Evolutionary conservation across 108 stramenopile genomes (phyloP), one percentile per base, ranked within the genome.

Genomic region (Conticribra guillardii): DNA sequence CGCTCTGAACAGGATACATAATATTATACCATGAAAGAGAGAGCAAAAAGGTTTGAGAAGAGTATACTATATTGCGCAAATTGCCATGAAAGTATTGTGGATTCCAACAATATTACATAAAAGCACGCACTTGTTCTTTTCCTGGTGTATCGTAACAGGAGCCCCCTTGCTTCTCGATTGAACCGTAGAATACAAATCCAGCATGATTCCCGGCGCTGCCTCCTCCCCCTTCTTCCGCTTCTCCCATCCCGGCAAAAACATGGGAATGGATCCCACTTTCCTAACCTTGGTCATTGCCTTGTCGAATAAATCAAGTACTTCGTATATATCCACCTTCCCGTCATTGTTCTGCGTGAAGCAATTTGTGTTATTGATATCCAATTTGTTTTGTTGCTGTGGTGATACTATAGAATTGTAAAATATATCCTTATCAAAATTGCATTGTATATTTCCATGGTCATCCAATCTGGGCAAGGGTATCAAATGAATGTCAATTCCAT

Each of bases 231-330:
- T n/a, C 24, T 54, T 37, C 41, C 68, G n/a, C 30, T 73, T 67
- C 71, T 76, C 74, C 82, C 83, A 82, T 8, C 85, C 84, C 26
- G 89, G 89, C 56, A 90, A 47, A 5, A 87, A 55, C 49, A 92
- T 28, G 5, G 91, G 88, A 4, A 88, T 72, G 27, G 66, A 67
- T 28, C 82, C 77, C 19, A 82, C 59, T 37, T 67, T 81, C 17
- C 84, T 46, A 0, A 73, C 72, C 37, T 73, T 72, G 30, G 49
- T 74, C 71, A 67, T 62, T 18, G 60, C 65, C 14, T 44, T 28
- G 1, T 57, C 74, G 24, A 80, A 71, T 22, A 23, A 48, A 16
- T 75, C 69, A 24, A 80, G 74, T 3, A 80, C 44, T 24, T 47
- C 68, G 28, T 80, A 68, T 4, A 80, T 41, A 61, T 76, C 68